phyloP scores from a whole-genome alignment of 2,329 filamentous ascomycete species.

The Pseudogymnoascus sp. region DNA sequence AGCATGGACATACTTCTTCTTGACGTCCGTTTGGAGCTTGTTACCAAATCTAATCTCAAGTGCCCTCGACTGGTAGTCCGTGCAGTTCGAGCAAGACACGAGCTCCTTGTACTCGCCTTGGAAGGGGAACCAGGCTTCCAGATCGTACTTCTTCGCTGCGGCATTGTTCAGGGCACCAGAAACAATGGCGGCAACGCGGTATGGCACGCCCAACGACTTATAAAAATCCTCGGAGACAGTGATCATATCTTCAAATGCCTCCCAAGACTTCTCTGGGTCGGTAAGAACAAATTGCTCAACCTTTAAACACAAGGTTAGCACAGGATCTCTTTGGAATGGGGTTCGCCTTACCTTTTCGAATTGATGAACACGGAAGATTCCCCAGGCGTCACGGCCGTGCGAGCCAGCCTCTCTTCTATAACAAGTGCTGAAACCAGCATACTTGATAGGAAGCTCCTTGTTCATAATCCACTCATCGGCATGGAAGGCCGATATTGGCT shows the following conservation, averaged over 20 bases:
- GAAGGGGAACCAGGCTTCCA: constrained; percentile 95
- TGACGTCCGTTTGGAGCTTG: constrained; percentile 76
- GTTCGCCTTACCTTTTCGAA: constrained; percentile 69
- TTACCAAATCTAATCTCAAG: constrained; percentile 87
- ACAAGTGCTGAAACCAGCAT: constrained; percentile 87
- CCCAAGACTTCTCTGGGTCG: constrained; percentile 86
- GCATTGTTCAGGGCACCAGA: constrained; percentile 93
- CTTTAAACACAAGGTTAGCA: constrained; percentile 34
- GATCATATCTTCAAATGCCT: constrained; percentile 92
- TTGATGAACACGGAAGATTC: constrained; percentile 95
- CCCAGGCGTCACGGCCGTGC: constrained; percentile 92
- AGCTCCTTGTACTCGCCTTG: constrained; percentile 98
- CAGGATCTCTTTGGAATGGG: background rate
- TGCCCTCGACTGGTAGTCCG: constrained; percentile 91
- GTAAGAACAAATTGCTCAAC: constrained; percentile 75
- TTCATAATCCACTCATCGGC: constrained; percentile 87
- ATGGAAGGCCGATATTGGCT: constrained; percentile 89
- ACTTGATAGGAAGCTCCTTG: constrained; percentile 83
- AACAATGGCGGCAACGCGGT: constrained; percentile 88
- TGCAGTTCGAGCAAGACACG: constrained; percentile 96
- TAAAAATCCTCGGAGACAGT: constrained; percentile 89
- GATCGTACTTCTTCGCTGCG: constrained; percentile 85
- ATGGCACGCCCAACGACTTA: constrained; percentile 79
- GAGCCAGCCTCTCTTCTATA: constrained; percentile 93
- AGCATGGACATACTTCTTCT: constrained; percentile 92